phyloP scores from a whole-genome alignment of 495 filamentous ascomycete genomes.

The Neurospora sp. region DNA sequence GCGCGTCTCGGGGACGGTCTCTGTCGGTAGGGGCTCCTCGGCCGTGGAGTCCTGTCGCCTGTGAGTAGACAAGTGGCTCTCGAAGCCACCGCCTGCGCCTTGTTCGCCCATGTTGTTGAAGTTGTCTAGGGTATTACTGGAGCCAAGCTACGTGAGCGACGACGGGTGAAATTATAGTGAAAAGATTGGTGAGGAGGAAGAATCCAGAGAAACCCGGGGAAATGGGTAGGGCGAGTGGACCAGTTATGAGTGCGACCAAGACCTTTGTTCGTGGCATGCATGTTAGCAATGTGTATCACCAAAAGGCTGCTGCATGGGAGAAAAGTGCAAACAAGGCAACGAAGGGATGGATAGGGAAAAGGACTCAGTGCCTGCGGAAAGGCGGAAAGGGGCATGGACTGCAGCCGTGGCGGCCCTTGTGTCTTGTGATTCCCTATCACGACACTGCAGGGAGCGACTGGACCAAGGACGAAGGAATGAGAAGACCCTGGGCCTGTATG shows the following conservation, averaged over 20 bases:
- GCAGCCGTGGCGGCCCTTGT: slow-evolving; percentile 19
- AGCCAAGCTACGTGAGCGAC: not conserved
- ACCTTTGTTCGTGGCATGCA: not conserved
- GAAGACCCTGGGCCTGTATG: slow-evolving; percentile 2
- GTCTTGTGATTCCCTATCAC: slow-evolving; percentile 5
- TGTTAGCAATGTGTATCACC: not conserved
- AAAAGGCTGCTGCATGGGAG: not conserved
- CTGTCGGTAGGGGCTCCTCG: slow-evolving; percentile 23
- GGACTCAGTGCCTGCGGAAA: slow-evolving; percentile 28
- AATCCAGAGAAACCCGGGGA: not conserved
- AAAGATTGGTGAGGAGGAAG: not conserved
- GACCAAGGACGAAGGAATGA: not conserved
- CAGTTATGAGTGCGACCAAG: not conserved
- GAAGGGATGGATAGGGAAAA: slow-evolving; percentile 17
- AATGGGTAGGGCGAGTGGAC: not conserved
- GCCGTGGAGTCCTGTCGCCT: slow-evolving; percentile 22
- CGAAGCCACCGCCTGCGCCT: slow-evolving; percentile 34
- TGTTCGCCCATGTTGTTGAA: slow-evolving; percentile 37
- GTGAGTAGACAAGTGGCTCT: slow-evolving; percentile 33
- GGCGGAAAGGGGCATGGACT: slow-evolving; percentile 28
- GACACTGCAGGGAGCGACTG: not conserved
- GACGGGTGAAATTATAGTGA: not conserved
- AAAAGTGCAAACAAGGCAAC: slow-evolving; percentile 5
- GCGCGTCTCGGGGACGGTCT: slow-evolving; percentile 18
- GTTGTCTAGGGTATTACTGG: not conserved